A percentile compares a stretch with the other conserved stretches of the same genome.
Conservation (phyloP, 768 basidiomycete species). For the Mycena filopes region DNA sequence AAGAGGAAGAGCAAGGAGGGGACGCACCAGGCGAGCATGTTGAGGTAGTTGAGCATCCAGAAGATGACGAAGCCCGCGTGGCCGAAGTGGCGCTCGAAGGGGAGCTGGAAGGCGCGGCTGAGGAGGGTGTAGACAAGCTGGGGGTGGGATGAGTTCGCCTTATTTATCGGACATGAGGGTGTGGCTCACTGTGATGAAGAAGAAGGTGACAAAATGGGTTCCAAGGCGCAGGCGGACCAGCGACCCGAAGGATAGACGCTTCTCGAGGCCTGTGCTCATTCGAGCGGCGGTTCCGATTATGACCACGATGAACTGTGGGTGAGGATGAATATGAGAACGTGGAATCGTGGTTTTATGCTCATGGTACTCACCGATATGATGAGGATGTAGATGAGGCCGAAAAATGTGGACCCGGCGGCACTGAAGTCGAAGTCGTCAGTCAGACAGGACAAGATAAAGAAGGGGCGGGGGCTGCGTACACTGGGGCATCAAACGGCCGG, state of each 20-base stretch:
- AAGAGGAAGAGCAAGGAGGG: background rate
- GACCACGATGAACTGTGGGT: constrained; percentile 49
- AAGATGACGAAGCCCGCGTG: constrained; percentile 42
- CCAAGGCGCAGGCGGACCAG: constrained; percentile 46
- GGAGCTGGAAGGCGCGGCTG: constrained; percentile 56
- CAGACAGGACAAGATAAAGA: too few relatives aligned
- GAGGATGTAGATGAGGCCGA: constrained; percentile 64
- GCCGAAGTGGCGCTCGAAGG: constrained; percentile 48
- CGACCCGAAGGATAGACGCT: constrained; percentile 41
- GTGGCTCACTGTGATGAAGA: constrained; percentile 49
- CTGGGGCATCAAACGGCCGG: constrained; percentile 66
- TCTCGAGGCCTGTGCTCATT: constrained; percentile 48
- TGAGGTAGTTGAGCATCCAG: constrained; percentile 44
- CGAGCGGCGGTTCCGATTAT: constrained; percentile 48
- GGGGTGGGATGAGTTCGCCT: background rate
- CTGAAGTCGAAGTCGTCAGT: constrained; percentile 45
- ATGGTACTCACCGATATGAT: constrained; percentile 46
- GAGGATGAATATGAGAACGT: background rate
- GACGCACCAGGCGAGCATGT: constrained; percentile 41
- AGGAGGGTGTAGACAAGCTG: constrained; percentile 50
- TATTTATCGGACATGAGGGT: background rate
- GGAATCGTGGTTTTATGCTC: too few relatives aligned
- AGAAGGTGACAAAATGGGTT: constrained; percentile 45
- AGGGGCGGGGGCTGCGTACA: too few relatives aligned
- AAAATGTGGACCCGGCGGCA: constrained; percentile 62